phyloP scores from a whole-genome alignment of 208 protist species.

The Leishmania turanica region DNA sequence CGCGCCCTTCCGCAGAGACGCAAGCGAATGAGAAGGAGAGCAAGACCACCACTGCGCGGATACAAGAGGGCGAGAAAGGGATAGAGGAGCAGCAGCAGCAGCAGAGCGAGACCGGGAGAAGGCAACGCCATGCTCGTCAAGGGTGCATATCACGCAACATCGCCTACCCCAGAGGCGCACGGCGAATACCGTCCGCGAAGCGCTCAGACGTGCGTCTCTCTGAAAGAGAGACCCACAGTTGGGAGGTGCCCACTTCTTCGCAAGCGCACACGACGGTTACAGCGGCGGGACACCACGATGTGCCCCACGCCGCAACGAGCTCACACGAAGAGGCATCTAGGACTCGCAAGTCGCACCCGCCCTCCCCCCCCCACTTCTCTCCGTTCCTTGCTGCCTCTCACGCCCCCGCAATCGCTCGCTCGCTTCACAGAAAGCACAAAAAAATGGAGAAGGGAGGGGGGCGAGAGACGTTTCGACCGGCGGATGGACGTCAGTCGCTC shows the following conservation, averaged over 20 bases:
- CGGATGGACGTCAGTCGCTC: too few relatives aligned
- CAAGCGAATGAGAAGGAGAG: neutral
- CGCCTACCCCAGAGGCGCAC: neutral
- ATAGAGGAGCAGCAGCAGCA: neutral
- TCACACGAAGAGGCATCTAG: neutral
- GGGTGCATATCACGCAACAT: neutral
- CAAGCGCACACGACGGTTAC: neutral
- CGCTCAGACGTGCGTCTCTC: neutral
- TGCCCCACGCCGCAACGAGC: neutral
- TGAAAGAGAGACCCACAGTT: neutral
- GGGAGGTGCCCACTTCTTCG: neutral
- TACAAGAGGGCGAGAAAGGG: neutral
- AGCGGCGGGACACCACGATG: neutral
- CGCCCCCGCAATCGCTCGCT: neutral
- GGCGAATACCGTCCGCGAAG: neutral
- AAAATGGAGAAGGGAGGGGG: neutral
- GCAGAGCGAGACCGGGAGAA: neutral
- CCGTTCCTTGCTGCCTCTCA: neutral
- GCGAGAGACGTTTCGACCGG: neutral
- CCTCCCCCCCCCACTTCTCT: too few relatives aligned
- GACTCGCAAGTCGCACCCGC: neutral
- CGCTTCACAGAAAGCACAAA: neutral
- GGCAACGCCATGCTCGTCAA: neutral
- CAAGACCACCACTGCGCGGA: neutral
- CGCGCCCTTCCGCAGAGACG: neutral